Evolutionary conservation across 768 basidiomycete genomes (phyloP), one percentile per base, ranked within the genome.

Genomic region (Cystofilobasidium capitatum): DNA sequence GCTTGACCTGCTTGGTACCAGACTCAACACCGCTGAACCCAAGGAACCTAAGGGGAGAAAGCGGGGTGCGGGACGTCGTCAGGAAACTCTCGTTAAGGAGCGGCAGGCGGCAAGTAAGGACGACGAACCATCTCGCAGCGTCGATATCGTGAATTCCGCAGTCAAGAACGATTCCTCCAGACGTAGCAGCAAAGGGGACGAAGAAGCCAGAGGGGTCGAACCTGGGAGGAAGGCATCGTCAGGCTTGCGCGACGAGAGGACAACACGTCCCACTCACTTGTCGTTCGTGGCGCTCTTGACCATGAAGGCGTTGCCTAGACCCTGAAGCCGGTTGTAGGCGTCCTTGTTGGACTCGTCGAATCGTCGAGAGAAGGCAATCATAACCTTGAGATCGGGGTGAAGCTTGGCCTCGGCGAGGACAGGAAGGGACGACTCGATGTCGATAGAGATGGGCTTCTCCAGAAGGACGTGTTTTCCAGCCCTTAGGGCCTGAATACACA

Each of bases 141-240:
- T 73, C 72, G 35, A 71, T 70, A 45, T 73, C 72, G 65, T 72
- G 72, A 22, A 72, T 67, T 6, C 68, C 72, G 26, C 64, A 66
- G 57, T 72, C 72, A 16, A 69, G 63, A 26, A 70, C 64, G 31
- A 72, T 69, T 0, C 72, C 72, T 6, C 72, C 72, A 6, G 70
- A 71, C 7, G 67, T 64, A 16, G 64, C 57, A 7, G 71, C 64
- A 45, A 66, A 72, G 10, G 55, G 31, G 24, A 72, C 65, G 58
- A 72, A 72, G 66, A 71, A 72, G 35, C 72, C 70, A 20, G 70
- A 67, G 2, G 67, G 51, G 45, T 72, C 71, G 59, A 59, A 69
- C n/a, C n/a, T n/a, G n/a, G n/a, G n/a, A n/a, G n/a, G n/a, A n/a
- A n/a, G n/a, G n/a, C n/a, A n/a, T n/a, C n/a, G n/a, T n/a, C n/a